A percentile compares a stretch with the other conserved stretches of the same genome.
Conservation (phyloP, 2,329 filamentous ascomycete genomes). For the Aspergillus sp. region DNA sequence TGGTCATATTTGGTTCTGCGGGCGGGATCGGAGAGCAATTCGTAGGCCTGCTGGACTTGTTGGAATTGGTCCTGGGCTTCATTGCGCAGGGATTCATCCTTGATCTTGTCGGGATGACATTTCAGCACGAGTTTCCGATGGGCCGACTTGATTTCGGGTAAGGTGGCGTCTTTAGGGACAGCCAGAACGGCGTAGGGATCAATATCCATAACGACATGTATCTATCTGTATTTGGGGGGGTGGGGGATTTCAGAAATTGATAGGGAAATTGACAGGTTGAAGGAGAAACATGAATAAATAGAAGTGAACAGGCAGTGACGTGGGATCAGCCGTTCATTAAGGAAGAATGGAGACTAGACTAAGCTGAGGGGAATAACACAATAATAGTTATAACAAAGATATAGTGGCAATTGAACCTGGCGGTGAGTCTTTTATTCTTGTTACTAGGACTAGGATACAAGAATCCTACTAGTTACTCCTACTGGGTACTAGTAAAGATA, state of each 20-base stretch:
- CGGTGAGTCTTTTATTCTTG: too few species aligned
- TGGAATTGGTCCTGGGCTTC: conserved; percentile 84
- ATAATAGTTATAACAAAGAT: background rate
- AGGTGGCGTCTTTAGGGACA: conserved; percentile 63
- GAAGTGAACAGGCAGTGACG: background rate
- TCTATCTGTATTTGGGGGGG: background rate
- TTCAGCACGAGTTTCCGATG: conserved; percentile 82
- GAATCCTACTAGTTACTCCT: too few species aligned
- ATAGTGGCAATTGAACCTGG: too few species aligned
- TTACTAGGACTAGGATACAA: too few species aligned
- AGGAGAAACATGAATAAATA: conserved; percentile 2
- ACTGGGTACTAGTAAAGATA: too few species aligned
- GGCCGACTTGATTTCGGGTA: conserved; percentile 66
- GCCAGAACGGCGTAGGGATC: conserved; percentile 78
- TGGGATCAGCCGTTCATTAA: background rate
- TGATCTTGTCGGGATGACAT: conserved; percentile 87
- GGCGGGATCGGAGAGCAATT: conserved; percentile 72
- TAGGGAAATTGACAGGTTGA: conserved; percentile 3
- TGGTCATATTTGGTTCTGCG: conserved; percentile 73
- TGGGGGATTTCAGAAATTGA: background rate
- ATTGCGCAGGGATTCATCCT: conserved; percentile 67
- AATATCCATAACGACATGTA: conserved; percentile 23
- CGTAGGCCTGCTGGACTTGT: conserved; percentile 86
- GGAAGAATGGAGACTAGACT: background rate
- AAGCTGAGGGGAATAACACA: background rate